A percentile compares a stretch with the other conserved stretches of the same genome.
phyloP scores from a whole-genome alignment of 306 rosid genomes.

The Trifolium fragiferum region DNA sequence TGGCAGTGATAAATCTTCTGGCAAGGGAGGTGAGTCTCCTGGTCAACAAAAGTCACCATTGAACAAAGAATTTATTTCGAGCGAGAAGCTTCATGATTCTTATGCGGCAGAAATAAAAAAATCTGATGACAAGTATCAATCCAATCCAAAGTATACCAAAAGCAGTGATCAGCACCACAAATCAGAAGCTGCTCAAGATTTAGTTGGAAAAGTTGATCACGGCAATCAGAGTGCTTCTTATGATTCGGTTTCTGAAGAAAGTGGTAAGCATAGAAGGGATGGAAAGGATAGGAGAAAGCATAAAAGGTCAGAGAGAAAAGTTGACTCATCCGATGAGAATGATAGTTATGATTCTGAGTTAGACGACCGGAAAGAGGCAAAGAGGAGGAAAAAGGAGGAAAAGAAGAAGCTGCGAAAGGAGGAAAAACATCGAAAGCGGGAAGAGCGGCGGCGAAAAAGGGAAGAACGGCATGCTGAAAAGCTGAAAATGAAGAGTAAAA shows the following conservation, averaged over 20 bases:
- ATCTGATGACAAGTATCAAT: constrained; percentile 55
- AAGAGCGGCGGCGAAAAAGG: constrained; percentile 72
- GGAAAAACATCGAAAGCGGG: constrained; percentile 83
- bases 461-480: constrained; percentile 83
- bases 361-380: constrained; percentile 80
- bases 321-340: constrained; percentile 64
- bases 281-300: constrained; percentile 75
- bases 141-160: constrained; percentile 49
- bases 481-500: constrained; percentile 66
- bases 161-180: constrained; percentile 45
- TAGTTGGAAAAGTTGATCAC: constrained; percentile 50
- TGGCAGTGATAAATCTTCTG: constrained; percentile 60
- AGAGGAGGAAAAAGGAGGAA: constrained; percentile 85
- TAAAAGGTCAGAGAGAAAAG: constrained; percentile 74
- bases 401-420: constrained; percentile 79
- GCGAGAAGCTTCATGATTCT: constrained; percentile 54
- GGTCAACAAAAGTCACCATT: constrained; percentile 53
- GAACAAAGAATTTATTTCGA: constrained; percentile 49
- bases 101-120: constrained; percentile 52
- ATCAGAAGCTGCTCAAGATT: constrained; percentile 47
- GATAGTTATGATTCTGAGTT: constrained; percentile 73
- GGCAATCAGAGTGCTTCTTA: constrained; percentile 49
- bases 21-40: constrained; percentile 51
- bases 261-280: constrained; percentile 57
- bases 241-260: constrained; percentile 74